Evolutionary conservation across 257 asterid genomes (phyloP).

Genomic region (Thymus mandschuricus): DNA sequence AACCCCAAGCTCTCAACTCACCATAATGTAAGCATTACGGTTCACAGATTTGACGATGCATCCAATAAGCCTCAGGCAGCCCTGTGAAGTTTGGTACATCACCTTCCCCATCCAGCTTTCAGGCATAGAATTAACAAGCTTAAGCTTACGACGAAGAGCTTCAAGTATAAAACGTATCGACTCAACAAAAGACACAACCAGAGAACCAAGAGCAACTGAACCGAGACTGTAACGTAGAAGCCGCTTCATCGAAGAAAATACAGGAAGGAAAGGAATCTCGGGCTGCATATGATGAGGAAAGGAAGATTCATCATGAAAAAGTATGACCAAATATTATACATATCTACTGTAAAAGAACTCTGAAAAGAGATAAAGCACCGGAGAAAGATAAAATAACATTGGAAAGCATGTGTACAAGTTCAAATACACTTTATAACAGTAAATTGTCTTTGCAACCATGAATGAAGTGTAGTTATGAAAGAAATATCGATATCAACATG

Average conservation of each 20-base stretch:
- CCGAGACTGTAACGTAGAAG: slow-evolving; percentile 83
- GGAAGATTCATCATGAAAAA: not conserved
- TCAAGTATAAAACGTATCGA: slow-evolving; percentile 88
- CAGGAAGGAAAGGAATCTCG: slow-evolving; percentile 88
- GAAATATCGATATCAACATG: too few relatives aligned
- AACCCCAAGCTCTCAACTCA: slow-evolving; percentile 39
- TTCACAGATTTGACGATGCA: slow-evolving; percentile 85
- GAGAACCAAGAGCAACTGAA: slow-evolving; percentile 91
- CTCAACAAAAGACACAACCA: slow-evolving; percentile 71
- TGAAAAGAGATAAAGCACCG: not conserved
- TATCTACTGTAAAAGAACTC: not conserved
- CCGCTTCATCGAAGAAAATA: slow-evolving; percentile 94
- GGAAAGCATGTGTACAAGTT: not conserved
- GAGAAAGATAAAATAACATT: not conserved
- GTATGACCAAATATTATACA: not conserved
- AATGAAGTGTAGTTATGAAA: not conserved
- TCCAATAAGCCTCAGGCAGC: slow-evolving; percentile 66
- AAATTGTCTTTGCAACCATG: not conserved
- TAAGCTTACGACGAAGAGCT: slow-evolving; percentile 89
- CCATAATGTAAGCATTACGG: slow-evolving; percentile 96
- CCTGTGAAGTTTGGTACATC: slow-evolving; percentile 58
- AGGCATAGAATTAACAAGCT: slow-evolving; percentile 59
- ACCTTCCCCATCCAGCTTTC: slow-evolving; percentile 68
- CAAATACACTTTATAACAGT: not conserved
- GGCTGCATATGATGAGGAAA: slow-evolving; percentile 49